Evolutionary conservation across 768 basidiomycete genomes (phyloP).

Genomic region (Tricholomella constricta): DNA sequence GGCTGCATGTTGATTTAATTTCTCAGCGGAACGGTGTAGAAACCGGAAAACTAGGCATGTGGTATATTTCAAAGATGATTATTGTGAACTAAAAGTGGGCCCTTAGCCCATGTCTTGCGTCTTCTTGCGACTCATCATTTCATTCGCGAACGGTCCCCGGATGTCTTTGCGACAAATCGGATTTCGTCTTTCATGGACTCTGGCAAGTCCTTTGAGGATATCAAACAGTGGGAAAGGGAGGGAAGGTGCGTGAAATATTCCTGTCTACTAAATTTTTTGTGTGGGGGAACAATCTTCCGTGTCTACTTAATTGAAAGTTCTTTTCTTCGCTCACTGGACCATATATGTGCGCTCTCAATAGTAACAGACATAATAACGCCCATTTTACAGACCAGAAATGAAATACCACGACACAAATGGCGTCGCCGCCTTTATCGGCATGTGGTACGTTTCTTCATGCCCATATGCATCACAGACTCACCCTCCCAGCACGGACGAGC

Average conservation of each 20-base stretch:
- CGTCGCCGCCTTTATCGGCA: constrained; percentile 67
- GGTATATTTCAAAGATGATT: neutral
- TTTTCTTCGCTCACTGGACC: too few relatives aligned
- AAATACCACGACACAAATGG: constrained; percentile 72
- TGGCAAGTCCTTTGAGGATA: constrained; percentile 54
- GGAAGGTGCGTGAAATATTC: constrained; percentile 38
- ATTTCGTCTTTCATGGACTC: constrained; percentile 70
- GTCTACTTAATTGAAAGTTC: too few relatives aligned
- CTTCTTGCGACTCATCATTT: constrained; percentile 81
- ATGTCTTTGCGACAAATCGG: constrained; percentile 74
- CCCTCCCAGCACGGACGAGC: constrained; percentile 63
- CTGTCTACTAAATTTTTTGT: too few relatives aligned
- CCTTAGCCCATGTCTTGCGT: constrained; percentile 70
- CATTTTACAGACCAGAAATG: constrained; percentile 46
- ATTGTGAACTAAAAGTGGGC: neutral
- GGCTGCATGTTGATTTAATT: constrained; percentile 51
- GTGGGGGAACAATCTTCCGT: too few relatives aligned
- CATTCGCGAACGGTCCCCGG: constrained; percentile 64
- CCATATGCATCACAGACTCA: neutral
- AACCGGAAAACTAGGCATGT: constrained; percentile 52
- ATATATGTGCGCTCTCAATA: too few relatives aligned
- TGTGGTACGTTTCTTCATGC: constrained; percentile 50
- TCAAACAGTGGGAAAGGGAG: constrained; percentile 38
- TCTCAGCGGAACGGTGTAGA: constrained; percentile 47
- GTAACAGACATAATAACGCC: neutral